phyloP scores from a whole-genome alignment of 2,329 filamentous ascomycete genomes.

The Alternaria postmessia region DNA sequence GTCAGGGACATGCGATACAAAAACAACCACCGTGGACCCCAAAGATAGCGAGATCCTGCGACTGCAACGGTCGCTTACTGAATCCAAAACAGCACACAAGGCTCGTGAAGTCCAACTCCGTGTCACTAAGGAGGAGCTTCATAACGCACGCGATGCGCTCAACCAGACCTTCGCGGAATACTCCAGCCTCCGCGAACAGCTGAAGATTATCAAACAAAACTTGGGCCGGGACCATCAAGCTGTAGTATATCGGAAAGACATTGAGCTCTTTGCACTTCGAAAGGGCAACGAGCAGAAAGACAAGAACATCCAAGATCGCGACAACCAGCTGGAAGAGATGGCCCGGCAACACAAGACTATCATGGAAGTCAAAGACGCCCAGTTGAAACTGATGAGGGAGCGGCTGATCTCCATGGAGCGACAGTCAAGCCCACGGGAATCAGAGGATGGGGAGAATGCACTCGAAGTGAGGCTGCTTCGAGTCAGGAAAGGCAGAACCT shows the following conservation, averaged over 20 bases:
- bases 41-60: constrained; percentile 41
- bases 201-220: constrained; percentile 42
- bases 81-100: constrained; percentile 37
- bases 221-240: constrained; percentile 45
- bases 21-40: constrained; percentile 17
- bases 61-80: constrained; percentile 37
- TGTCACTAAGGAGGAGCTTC: constrained; percentile 35
- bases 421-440: constrained; percentile 28
- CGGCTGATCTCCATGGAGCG: constrained; percentile 38
- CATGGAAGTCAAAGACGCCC: constrained; percentile 42
- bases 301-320: constrained; percentile 40
- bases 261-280: constrained; percentile 48
- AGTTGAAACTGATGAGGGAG: constrained; percentile 41
- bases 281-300: constrained; percentile 49
- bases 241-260: constrained; percentile 47
- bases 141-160: constrained; percentile 39
- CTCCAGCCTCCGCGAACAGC: constrained; percentile 38
- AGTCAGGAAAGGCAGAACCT: constrained; percentile 39
- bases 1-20: constrained; percentile 16
- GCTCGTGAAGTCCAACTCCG: constrained; percentile 38
- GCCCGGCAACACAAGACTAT: constrained; percentile 36
- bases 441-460: constrained; percentile 38
- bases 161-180: constrained; percentile 43
- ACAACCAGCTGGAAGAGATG: constrained; percentile 38
- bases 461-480: constrained; percentile 42